phyloP scores from a whole-genome alignment of 306 rosid genomes.

The Chamaecrista fasciculata region DNA sequence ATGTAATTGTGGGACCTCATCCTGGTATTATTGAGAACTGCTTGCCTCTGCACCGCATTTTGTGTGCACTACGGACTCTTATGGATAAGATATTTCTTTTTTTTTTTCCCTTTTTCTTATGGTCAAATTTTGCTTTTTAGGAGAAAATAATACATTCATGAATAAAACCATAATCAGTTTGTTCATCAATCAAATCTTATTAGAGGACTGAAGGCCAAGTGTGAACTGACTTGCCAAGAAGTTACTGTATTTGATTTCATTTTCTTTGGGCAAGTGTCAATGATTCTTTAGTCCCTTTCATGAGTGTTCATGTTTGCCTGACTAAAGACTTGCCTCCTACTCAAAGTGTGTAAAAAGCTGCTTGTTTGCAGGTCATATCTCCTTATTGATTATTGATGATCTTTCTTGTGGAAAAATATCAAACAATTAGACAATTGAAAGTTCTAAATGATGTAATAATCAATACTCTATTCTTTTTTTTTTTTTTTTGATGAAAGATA shows the following conservation, averaged over 20 bases:
- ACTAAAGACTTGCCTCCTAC: conserved; percentile 39
- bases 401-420: conserved; percentile 33
- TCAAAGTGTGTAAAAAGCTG: conserved; percentile 25
- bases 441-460: background rate
- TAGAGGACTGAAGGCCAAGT: conserved; percentile 32
- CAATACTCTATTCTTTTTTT: background rate
- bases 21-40: conserved; percentile 11
- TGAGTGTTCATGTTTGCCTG: conserved; percentile 32
- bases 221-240: conserved; percentile 19
- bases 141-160: background rate
- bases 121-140: background rate
- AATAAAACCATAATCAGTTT: conserved; percentile 15
- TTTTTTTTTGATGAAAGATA: too few relatives aligned
- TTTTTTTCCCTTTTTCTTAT: conserved; percentile 1
- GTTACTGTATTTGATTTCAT: conserved; percentile 28
- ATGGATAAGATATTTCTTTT: conserved; percentile 20
- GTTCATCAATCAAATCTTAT: conserved; percentile 30
- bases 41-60: background rate
- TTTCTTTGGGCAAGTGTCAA: conserved; percentile 26
- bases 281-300: conserved; percentile 44
- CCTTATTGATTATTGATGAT: conserved; percentile 31
- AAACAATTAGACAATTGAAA: too few relatives aligned
- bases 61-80: background rate
- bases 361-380: conserved; percentile 35
- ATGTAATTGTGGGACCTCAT: conserved; percentile 22